phyloP scores from a whole-genome alignment of 306 rosid species.

The Medicago ruthenica region DNA sequence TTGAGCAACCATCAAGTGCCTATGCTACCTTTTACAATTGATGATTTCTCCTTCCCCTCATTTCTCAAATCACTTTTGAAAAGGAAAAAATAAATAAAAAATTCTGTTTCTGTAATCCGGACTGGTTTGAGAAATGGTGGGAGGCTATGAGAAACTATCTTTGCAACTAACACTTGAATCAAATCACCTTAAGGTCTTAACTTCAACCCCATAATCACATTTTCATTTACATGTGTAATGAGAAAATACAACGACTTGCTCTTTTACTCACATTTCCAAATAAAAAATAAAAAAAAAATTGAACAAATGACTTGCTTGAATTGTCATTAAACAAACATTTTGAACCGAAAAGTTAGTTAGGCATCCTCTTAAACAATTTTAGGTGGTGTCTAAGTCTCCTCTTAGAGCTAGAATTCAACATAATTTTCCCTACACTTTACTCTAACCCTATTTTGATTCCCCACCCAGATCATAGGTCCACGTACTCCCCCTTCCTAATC shows the following conservation, averaged over 20 bases:
- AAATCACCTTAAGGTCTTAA: no score
- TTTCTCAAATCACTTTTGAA: no score
- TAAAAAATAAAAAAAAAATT: no score
- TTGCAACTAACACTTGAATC: not conserved
- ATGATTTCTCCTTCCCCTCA: no score
- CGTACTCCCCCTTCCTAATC: not conserved
- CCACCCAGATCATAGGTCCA: not conserved
- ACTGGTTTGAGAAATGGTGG: no score
- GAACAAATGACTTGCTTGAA: not conserved
- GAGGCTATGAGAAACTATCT: no score
- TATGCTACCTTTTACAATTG: no score
- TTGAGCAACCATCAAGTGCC: no score
- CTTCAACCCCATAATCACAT: not conserved
- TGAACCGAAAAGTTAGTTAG: not conserved
- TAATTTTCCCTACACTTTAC: not conserved
- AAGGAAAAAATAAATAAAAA: no score
- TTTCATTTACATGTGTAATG: not conserved
- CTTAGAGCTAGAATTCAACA: not conserved
- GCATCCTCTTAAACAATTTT: not conserved
- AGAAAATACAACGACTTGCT: not conserved
- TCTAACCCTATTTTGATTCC: not conserved
- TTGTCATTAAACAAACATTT: not conserved
- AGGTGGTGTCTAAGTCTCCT: not conserved
- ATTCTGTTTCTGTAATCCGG: no score
- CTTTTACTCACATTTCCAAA: no score